These are phyloP conservation scores for Trypanosoma rangeli DNA, from an alignment of 208 protist species.

Conservation along the genomic window DNA sequence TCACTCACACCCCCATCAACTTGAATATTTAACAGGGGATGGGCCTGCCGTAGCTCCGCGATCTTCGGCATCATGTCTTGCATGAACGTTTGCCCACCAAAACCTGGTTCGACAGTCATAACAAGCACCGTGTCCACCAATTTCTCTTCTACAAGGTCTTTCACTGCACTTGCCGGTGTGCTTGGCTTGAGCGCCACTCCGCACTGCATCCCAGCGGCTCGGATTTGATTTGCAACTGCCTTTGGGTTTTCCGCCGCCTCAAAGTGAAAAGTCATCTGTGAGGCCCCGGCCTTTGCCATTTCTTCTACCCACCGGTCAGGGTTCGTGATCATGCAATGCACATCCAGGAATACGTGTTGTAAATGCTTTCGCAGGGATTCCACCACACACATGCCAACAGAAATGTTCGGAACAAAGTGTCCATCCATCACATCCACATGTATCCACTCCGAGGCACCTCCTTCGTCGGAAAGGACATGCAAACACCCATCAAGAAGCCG, in stretches of 20 bases:
- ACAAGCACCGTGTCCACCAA: constrained; percentile 97
- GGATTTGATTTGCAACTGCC: constrained; percentile 65
- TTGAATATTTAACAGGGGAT: constrained; percentile 95
- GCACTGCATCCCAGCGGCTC: constrained; percentile 83
- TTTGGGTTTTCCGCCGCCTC: constrained; percentile 81
- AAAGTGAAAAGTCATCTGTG: constrained; percentile 95
- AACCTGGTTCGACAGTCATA: constrained; percentile 99
- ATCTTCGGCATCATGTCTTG: constrained; percentile 97
- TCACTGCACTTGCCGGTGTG: constrained; percentile 75
- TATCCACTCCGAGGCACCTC: constrained; percentile 93
- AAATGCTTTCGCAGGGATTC: constrained; percentile 84
- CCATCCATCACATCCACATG: constrained; percentile 98
- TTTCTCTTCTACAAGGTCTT: constrained; percentile 67
- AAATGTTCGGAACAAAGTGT: constrained; percentile 98
- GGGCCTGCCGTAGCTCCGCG: constrained; percentile 68
- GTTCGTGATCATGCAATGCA: constrained; percentile 96
- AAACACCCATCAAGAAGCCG: constrained; percentile 78
- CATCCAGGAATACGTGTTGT: constrained; percentile 91
- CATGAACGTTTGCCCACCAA: constrained; percentile 99
- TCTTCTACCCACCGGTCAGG: constrained; percentile 89
- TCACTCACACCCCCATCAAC: constrained; percentile 98
- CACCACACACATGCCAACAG: constrained; percentile 94
- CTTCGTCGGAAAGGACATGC: constrained; percentile 61
- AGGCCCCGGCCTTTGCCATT: constrained; percentile 89
- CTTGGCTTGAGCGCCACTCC: constrained; percentile 97